Percentiles rank a stretch among this genome's conserved stretches.
These are phyloP conservation scores for Lachnellula hyalina DNA, from an alignment of 2,329 filamentous ascomycete genomes.

Conservation along the genomic window DNA sequence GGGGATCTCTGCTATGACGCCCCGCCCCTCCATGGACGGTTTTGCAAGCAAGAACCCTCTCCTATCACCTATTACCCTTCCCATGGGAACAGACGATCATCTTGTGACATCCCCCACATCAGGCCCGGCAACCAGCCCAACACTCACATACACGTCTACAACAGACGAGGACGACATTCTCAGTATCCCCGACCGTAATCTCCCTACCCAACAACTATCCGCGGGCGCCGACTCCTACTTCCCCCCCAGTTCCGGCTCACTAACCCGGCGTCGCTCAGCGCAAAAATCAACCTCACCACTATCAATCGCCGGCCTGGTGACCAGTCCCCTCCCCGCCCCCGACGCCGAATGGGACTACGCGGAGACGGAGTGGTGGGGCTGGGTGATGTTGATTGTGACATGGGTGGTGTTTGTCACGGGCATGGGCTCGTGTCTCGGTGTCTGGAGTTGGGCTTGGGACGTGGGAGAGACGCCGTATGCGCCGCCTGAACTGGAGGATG, in stretches of 20 bases:
- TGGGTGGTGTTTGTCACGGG: constrained; percentile 96
- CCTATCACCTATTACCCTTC: constrained; percentile 26
- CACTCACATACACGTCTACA: constrained; percentile 62
- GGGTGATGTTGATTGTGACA: constrained; percentile 83
- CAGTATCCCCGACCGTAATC: constrained; percentile 50
- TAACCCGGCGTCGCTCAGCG: constrained; percentile 27
- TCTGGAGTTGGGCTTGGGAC: constrained; percentile 99
- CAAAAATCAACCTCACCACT: constrained; percentile 51
- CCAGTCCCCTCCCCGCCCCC: constrained; percentile 39
- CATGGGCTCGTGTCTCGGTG: constrained; percentile 89
- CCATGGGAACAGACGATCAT: constrained; percentile 28
- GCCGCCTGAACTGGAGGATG: constrained; percentile 90
- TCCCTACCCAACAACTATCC: constrained; percentile 41
- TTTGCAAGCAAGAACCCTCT: constrained; percentile 33
- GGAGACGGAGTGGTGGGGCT: constrained; percentile 97
- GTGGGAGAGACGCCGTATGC: constrained; percentile 94
- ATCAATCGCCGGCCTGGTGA: constrained; percentile 48
- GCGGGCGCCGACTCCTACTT: constrained; percentile 63
- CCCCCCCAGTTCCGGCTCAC: constrained; percentile 36
- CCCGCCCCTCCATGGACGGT: constrained; percentile 43
- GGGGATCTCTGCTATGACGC: constrained; percentile 42
- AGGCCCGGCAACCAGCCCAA: constrained; percentile 42
- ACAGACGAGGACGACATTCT: constrained; percentile 80
- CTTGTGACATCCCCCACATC: constrained; percentile 27
- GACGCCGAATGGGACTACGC: constrained; percentile 77